These are phyloP conservation scores for Dictyophora rubrovolvata DNA, from an alignment of 768 basidiomycete genomes.

Conservation along the genomic window DNA sequence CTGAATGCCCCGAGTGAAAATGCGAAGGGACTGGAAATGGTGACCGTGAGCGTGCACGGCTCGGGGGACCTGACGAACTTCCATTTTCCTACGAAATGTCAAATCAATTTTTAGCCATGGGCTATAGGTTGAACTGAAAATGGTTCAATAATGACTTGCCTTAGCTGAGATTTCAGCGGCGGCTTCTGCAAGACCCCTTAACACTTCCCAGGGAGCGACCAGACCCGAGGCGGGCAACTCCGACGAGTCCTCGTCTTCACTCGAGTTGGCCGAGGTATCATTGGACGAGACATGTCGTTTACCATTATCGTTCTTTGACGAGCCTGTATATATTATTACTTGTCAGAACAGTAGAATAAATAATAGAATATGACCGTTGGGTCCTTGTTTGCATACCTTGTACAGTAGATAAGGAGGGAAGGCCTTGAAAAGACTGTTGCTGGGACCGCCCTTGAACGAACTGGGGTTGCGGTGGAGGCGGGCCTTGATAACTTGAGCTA, in stretches of 20 bases:
- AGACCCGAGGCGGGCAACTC: conserved; percentile 74
- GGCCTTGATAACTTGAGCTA: background rate
- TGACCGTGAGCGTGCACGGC: conserved; percentile 63
- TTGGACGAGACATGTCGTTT: conserved; percentile 45
- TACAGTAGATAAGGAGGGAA: background rate
- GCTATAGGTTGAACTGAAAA: too few species aligned
- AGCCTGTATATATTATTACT: background rate
- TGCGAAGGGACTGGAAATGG: conserved; percentile 33
- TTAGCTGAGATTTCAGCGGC: conserved; percentile 71
- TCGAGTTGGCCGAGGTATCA: conserved; percentile 70
- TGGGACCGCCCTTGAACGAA: background rate
- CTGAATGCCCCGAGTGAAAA: conserved; percentile 6
- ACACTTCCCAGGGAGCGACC: conserved; percentile 80
- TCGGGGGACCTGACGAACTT: conserved; percentile 64
- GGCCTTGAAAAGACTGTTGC: background rate
- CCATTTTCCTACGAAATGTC: conserved; percentile 54
- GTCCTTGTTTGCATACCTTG: background rate
- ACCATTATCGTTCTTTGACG: conserved; percentile 8
- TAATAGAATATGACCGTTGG: too few species aligned
- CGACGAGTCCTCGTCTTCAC: conserved; percentile 70
- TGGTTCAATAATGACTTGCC: conserved; percentile 28
- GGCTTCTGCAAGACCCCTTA: conserved; percentile 71
- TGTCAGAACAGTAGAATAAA: too few species aligned
- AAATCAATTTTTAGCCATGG: too few species aligned
- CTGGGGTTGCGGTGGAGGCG: background rate